These are phyloP conservation scores for Acanthamoeba pearcei DNA, from an alignment of 208 protist species.

Conservation along the genomic window DNA sequence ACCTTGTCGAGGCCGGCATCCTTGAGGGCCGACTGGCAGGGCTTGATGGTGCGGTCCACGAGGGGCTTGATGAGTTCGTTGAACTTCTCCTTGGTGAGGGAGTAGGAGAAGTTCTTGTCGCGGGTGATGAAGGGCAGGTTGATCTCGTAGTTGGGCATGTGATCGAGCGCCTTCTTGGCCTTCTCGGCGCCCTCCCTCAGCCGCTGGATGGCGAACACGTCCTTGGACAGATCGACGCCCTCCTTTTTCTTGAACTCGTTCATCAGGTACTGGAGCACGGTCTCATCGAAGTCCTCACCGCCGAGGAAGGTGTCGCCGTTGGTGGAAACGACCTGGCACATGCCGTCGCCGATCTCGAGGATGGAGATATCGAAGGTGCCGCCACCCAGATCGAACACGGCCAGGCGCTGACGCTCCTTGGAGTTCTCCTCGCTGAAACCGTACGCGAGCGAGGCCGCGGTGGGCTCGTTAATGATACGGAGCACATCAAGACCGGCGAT, in stretches of 20 bases:
- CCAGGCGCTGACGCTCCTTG: slow-evolving; percentile 89
- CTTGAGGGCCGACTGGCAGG: slow-evolving; percentile 91
- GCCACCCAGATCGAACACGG: slow-evolving; percentile 95
- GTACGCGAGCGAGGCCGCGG: slow-evolving; percentile 91
- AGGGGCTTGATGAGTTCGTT: slow-evolving; percentile 93
- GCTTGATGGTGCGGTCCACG: slow-evolving; percentile 91
- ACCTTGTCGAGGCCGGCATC: slow-evolving; percentile 88
- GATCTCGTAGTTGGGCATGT: slow-evolving; percentile 90
- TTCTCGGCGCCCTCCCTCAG: slow-evolving; percentile 93
- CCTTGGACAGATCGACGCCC: slow-evolving; percentile 95
- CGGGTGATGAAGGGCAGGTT: slow-evolving; percentile 98
- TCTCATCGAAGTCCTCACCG: slow-evolving; percentile 98
- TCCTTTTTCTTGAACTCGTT: slow-evolving; percentile 95
- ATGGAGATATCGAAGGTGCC: slow-evolving; percentile 99
- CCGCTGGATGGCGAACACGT: slow-evolving; percentile 96
- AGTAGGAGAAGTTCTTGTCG: slow-evolving; percentile 94
- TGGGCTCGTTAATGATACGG: slow-evolving; percentile 91
- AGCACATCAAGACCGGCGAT: slow-evolving; percentile 92
- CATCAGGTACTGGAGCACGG: slow-evolving; percentile 93
- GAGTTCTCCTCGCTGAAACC: slow-evolving; percentile 87
- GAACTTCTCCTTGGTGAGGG: slow-evolving; percentile 94
- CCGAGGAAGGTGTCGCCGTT: slow-evolving; percentile 99
- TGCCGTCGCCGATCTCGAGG: slow-evolving; percentile 96
- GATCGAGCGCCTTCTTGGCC: slow-evolving; percentile 67
- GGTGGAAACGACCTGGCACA: slow-evolving; percentile 98